These are phyloP conservation scores for Malassezia japonica DNA, from an alignment of 1,284 basidiomycete genomes.

Conservation along the genomic window DNA sequence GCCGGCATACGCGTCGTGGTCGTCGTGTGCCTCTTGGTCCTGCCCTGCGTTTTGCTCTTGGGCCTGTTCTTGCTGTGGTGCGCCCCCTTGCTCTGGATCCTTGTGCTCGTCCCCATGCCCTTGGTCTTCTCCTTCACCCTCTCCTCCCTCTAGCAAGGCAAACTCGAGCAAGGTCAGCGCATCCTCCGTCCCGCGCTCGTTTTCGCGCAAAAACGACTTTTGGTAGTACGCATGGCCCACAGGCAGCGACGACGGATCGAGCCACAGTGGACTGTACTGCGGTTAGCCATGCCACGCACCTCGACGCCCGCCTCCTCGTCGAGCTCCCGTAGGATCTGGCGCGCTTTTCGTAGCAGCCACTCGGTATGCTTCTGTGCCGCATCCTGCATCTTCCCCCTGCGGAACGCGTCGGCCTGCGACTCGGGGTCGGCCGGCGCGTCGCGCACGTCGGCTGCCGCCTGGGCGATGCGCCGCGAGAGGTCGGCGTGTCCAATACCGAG, in stretches of 20 bases:
- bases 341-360: constrained; percentile 19
- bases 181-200: constrained; percentile 13
- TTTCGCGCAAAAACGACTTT: neutral
- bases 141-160: constrained; percentile 17
- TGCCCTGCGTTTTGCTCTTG: too few species aligned
- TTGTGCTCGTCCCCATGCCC: too few species aligned
- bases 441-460: constrained; percentile 3
- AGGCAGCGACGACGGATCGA: constrained; percentile 17
- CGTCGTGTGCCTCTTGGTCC: too few species aligned
- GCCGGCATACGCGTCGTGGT: too few species aligned
- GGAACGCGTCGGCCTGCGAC: constrained; percentile 15
- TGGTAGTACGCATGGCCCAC: constrained; percentile 5
- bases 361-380: constrained; percentile 19
- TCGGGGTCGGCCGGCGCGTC: neutral
- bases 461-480: neutral
- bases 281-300: neutral
- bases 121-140: constrained; percentile 14
- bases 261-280: constrained; percentile 29
- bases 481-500: constrained; percentile 19
- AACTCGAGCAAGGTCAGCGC: neutral
- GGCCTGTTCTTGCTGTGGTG: too few species aligned
- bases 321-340: constrained; percentile 21
- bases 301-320: constrained; percentile 16
- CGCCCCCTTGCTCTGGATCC: too few species aligned
- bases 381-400: constrained; percentile 12